Evolutionary conservation across 2,329 filamentous ascomycete species (phyloP), one percentile per base, ranked within the genome.

Genomic region (Camillea tinctor): DNA sequence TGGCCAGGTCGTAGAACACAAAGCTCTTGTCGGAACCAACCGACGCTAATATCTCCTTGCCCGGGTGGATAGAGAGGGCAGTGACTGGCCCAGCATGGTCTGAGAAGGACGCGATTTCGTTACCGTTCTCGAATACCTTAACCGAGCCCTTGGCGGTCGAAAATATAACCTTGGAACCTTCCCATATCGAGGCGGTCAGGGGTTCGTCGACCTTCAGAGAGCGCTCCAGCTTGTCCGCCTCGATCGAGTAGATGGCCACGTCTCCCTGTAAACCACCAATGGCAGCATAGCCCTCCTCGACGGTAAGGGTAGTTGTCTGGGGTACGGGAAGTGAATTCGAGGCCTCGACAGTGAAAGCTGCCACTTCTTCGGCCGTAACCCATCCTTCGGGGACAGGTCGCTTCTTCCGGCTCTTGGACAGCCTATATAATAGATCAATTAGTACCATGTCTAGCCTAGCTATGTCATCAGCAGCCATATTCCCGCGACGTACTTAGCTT

Each of bases 1-100:
- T 81, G 20, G 82, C 75, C 48, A 97, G 76, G 66, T 98, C 92
- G 75, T 98, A 97, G 63, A 98, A 86, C 1, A 93, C 86, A 71
- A 96, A 93, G 75, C 90, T 94, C 84, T 97, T 97, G 75, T 99
- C 95, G 1, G 87, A 84, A 54, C 94, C 93, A 36, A 95, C 90
- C 0, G 94, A 97, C 1, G 91, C 94, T 52, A 97, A 74, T 59
- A 99, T 86, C 56, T 90, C 86, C 48, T 90, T 91, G 65, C 90
- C 89, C 1, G 95, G 92, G 74, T 99, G 95, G 7, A 93, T 73
- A 40, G 92, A 87, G 59, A 99, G 76, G 4, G 86, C 89, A 8
- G 88, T 95, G 1, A 88, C 90, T 59, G 91, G 82, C 4, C 93
- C 94, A 21, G 93, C 90, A 75, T 99, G 95, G 56, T 91, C 88